These are phyloP conservation scores for Cynanchum wilfordii DNA, from an alignment of 257 asterid genomes.

Conservation along the genomic window DNA sequence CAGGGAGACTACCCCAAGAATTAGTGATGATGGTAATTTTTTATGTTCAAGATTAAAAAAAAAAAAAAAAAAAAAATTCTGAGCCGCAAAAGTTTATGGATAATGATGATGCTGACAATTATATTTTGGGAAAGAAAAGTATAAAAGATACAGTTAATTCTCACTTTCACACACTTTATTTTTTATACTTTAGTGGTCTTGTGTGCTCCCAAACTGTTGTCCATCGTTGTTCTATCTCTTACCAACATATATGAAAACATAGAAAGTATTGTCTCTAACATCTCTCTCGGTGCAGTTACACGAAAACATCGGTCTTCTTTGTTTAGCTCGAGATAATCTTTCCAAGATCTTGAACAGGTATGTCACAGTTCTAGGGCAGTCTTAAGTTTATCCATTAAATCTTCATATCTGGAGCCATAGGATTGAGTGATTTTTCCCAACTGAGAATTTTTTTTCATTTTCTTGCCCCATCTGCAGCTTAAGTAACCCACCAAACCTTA, in stretches of 20 bases:
- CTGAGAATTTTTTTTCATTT: neutral
- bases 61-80: neutral
- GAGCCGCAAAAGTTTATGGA: neutral
- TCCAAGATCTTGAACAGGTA: constrained; percentile 58
- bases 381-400: neutral
- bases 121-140: too few relatives aligned
- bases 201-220: neutral
- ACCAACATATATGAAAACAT: too few relatives aligned
- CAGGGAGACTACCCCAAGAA: neutral
- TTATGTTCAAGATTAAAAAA: neutral
- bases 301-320: constrained; percentile 65
- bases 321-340: constrained; percentile 81
- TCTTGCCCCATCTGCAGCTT: constrained; percentile 5
- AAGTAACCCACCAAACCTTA: constrained; percentile 4
- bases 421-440: neutral
- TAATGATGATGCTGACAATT: too few relatives aligned
- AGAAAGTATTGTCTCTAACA: neutral
- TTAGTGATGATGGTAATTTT: neutral
- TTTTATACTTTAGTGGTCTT: neutral
- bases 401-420: neutral
- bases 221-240: neutral
- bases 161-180: neutral
- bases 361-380: constrained; percentile 2
- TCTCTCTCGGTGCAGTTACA: constrained; percentile 42
- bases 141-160: too few relatives aligned